Base-by-base conservation (phyloP, 1,284 basidiomycete species). In the Papiliotrema nemorosa region DNA sequence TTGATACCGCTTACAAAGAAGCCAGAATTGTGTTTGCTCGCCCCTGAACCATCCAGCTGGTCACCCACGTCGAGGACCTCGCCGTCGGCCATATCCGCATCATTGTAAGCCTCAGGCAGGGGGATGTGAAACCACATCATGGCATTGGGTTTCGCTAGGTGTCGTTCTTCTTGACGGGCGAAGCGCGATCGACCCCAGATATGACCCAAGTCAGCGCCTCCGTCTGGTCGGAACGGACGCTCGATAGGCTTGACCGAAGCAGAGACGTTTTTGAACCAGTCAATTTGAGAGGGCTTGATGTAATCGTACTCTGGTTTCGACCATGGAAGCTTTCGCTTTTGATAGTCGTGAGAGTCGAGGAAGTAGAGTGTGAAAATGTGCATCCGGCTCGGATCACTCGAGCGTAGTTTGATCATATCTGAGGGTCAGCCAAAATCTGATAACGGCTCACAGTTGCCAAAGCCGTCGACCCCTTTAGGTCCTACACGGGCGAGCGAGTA, bases 81-180 rank as follows among this genome's bases (percentile, higher is more conserved):
- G 5, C 66, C 72, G 27, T 53, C 55, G 2, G 33, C 38, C 31
- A 31, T 44, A 50, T 60, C 53, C 13, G 54, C 50, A 1, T 48
- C 44, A 22, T 27, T 35, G 36, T 56, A 68, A 1, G 69, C 59
- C 41, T 82, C 87, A n/a, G 72, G 89, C 78, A 94, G 66, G 38
- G 91, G 91, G 47, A 96, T 94, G 64, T 96, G 91, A 83, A 93
- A 94, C 77, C 92, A 94, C 85, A 90, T 88, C 60, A 93, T 73
- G 0, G 89, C 91, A 64, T 93, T 93, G 1, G 90, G 90, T 71
- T 91, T 93, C 3, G 87, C 88, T 1, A 92, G 77, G 47, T 79
- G 81, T 34, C 47, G 34, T 42, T 56, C 45, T 12, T 46, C 41
- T 4, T 38, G 44, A 33, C 13, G 48, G 76, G 85, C 62, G 65